phyloP scores from a whole-genome alignment of 371 early-diverging fungal species.

The Encephalitozoon hellem region DNA sequence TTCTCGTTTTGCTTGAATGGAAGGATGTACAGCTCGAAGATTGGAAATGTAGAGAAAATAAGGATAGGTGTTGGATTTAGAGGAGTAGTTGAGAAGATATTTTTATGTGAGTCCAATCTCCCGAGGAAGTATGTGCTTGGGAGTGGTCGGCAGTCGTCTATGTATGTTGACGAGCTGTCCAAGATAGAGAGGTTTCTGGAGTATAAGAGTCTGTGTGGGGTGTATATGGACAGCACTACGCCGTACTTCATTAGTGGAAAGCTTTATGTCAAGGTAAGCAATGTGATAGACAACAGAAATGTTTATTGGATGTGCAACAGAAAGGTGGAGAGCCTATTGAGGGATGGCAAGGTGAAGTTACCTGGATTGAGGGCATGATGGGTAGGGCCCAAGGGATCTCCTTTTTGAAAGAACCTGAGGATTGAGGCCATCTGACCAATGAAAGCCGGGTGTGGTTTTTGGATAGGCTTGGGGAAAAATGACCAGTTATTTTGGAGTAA shows the following conservation, averaged over 20 bases:
- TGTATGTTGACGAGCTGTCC: background rate
- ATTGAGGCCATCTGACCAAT: background rate
- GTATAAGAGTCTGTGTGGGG: background rate
- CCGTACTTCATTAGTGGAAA: background rate
- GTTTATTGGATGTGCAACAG: background rate
- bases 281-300: conserved; percentile 13
- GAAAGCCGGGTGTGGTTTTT: background rate
- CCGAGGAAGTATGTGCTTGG: background rate
- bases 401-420: background rate
- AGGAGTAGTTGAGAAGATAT: conserved; percentile 1
- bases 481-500: background rate
- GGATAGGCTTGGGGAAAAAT: background rate
- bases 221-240: background rate
- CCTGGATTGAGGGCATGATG: background rate
- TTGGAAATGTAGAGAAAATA: background rate
- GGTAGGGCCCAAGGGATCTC: background rate
- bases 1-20: background rate
- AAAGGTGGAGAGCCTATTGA: background rate
- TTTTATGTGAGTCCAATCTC: background rate
- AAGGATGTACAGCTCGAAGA: background rate
- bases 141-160: background rate
- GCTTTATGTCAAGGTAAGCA: background rate
- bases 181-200: conserved; percentile 1
- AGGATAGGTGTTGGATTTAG: background rate
- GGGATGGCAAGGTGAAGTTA: background rate